Base-by-base conservation (phyloP, 2,329 filamentous ascomycete species). In the Pestalotiopsis sp. region DNA sequence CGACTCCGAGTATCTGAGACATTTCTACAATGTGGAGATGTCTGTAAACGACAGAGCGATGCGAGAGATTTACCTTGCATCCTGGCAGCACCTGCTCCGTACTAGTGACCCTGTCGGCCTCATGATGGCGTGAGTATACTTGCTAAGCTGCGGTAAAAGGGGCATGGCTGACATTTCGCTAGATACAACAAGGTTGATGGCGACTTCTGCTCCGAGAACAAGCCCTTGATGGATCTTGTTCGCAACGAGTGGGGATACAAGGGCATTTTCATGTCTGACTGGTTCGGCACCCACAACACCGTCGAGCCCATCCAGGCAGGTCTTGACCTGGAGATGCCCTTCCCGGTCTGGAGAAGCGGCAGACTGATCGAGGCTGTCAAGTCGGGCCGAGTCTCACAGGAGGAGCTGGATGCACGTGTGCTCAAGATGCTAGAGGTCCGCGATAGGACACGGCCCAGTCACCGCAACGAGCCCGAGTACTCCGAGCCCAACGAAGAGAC, bases 271-370 rank as follows among this genome's bases (percentile, higher is more conserved):
- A 78, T 80, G 72, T 78, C 74, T 49, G 79, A 80, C 61, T 81
- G 77, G 78, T 79, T 73, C 68, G 78, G 74, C 62, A 78, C 74
- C 6, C 77, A 80, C 70, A 73, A 73, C 49, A 78, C 75, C 0
- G 71, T 75, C 13, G 74, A 75, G 65, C 70, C 75, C 5, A 70
- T 78, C 69, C 75, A 78, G 68, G 73, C 76, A 2, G 74, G 79
- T 0, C 71, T 76, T 40, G 75, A 80, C 45, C 74, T 80, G 11
- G 79, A 81, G 68, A 81, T 81, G 78, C 77, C 77, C 1, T 74
- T 72, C 7, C 74, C 73, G 2, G 68, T 70, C 5, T 75, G 74
- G 49, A 20, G 73, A 36, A 73, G 73, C 36, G 66, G 68, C 4
- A 70, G 65, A 17, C 69, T 75, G 3, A 68, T 70, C 9, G 66